A percentile compares a stretch with the other conserved stretches of the same genome.
Conservation (phyloP, 2,329 filamentous ascomycete species). For the Trichothecium roseum region DNA sequence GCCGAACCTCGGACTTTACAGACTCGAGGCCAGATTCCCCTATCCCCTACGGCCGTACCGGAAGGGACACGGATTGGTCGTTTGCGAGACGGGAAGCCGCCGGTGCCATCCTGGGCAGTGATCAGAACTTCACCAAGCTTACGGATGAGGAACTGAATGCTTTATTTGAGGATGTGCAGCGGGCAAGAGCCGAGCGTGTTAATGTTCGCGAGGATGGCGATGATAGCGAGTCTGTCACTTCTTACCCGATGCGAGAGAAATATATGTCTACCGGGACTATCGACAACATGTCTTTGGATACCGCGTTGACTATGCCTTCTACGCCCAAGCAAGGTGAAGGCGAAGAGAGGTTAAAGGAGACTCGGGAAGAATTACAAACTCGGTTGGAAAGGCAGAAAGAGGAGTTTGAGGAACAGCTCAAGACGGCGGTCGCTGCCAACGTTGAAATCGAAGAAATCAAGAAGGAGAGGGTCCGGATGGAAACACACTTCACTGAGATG, state of each 20-base stretch:
- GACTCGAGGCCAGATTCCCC: slow-evolving; percentile 75
- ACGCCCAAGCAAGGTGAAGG: slow-evolving; percentile 72
- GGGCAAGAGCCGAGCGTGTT: slow-evolving; percentile 68
- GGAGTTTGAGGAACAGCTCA: slow-evolving; percentile 69
- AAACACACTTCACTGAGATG: slow-evolving; percentile 63
- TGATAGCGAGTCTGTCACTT: slow-evolving; percentile 80
- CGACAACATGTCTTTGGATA: slow-evolving; percentile 94
- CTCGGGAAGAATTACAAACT: slow-evolving; percentile 72
- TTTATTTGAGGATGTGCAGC: slow-evolving; percentile 88
- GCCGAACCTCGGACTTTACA: slow-evolving; percentile 70
- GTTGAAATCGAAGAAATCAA: slow-evolving; percentile 76
- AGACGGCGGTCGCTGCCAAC: slow-evolving; percentile 61
- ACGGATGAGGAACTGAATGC: slow-evolving; percentile 91
- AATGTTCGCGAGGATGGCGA: slow-evolving; percentile 70
- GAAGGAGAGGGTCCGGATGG: slow-evolving; percentile 76
- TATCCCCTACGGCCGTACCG: slow-evolving; percentile 50
- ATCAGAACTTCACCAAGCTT: slow-evolving; percentile 82
- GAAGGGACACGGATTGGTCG: slow-evolving; percentile 87
- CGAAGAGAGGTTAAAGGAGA: slow-evolving; percentile 63
- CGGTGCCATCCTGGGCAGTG: slow-evolving; percentile 75
- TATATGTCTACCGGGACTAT: slow-evolving; percentile 91
- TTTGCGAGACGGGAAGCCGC: slow-evolving; percentile 91
- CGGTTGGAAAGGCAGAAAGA: slow-evolving; percentile 79
- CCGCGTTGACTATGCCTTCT: slow-evolving; percentile 84
- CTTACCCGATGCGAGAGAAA: slow-evolving; percentile 83